Base-by-base conservation (phyloP, 208 protist genomes). In the Trypanosoma avium region DNA sequence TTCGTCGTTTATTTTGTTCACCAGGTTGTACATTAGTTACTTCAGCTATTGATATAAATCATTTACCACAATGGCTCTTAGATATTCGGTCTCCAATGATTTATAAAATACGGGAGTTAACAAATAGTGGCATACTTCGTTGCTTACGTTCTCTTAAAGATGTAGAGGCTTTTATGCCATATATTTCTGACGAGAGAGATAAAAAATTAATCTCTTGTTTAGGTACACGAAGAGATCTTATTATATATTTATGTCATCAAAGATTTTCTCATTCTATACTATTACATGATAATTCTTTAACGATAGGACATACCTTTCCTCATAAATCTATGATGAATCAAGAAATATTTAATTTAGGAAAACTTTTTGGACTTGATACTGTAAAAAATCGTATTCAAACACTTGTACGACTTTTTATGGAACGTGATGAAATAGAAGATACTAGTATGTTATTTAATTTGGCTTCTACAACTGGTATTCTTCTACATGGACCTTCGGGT, bases 401-500 rank as follows among this genome's bases (percentile, higher is more conserved):
- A 17, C 30, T 64, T 43, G 62, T 69, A 22, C 42, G 40, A 27
- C 60, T 46, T 52, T 70, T 68, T 55, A 55, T 69, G 46, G 61
- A 40, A 10, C 56, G 61, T 2, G 63, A 50, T 21, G 49, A 43
- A 15, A 3, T 17, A 10, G 46, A 6, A 12, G 49, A 17, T 7
- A 46, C 45, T 24, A 67, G 75, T 13, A 19, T 56, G 40, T 67
- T 90, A 29, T 30, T 67, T 10, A 48, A 78, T 4, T 43, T 85
- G 29, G 69, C 62, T 2, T 61, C 71, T 19, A 88, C 90, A 24
- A 93, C 86, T 4, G 90, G 90, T 12, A 66, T 96, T 30, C 67
- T 96, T 6, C 72, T 96, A 7, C 80, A 93, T 69, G 90, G 90
- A 15, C 86, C 87, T 9, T 90, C 87, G 0, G 87, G 90, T 15